Percentiles rank a stretch among this genome's conserved stretches.
phyloP scores from a whole-genome alignment of 202 grass and related monocot species.

The Setaria viridis region DNA sequence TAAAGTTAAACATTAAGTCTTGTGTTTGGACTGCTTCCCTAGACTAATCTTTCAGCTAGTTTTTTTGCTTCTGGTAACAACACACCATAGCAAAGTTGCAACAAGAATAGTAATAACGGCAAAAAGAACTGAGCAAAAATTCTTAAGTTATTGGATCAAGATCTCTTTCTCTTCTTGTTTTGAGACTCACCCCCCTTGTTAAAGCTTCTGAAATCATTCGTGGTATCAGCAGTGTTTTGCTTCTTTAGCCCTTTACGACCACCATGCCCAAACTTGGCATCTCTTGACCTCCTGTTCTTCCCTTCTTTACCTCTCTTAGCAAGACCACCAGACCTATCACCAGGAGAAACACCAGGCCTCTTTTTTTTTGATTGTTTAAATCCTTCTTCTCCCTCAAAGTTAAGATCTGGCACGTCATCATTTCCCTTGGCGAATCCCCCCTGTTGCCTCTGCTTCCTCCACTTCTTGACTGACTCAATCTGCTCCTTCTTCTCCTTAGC shows the following conservation, averaged over 20 bases:
- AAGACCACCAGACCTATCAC: constrained; percentile 78
- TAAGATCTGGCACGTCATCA: constrained; percentile 54
- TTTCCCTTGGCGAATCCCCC: constrained; percentile 70
- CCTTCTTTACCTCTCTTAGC: constrained; percentile 53
- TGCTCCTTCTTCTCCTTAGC: constrained; percentile 88
- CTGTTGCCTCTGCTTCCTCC: constrained; percentile 92
- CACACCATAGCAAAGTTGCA: not conserved
- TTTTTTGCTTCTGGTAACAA: constrained; percentile 32
- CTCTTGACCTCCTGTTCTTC: constrained; percentile 67
- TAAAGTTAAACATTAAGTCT: constrained; percentile 35
- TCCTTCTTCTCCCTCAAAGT: constrained; percentile 67
- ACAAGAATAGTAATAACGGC: not conserved
- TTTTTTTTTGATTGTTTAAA: constrained; percentile 65
- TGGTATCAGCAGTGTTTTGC: constrained; percentile 84
- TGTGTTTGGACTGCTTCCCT: constrained; percentile 4
- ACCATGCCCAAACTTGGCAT: constrained; percentile 86
- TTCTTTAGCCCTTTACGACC: constrained; percentile 87
- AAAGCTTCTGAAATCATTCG: constrained; percentile 77
- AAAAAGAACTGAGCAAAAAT: not conserved
- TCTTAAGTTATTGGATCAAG: constrained; percentile 41
- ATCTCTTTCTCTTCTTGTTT: constrained; percentile 72
- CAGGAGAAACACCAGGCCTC: constrained; percentile 63
- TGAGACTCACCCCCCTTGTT: constrained; percentile 44
- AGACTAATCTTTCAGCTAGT: constrained; percentile 24
- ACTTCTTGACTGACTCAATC: constrained; percentile 93